Percentiles rank a stretch among this genome's conserved stretches.
Conservation (phyloP, 1,284 basidiomycete species). For the Leccinum cinnamomeum region DNA sequence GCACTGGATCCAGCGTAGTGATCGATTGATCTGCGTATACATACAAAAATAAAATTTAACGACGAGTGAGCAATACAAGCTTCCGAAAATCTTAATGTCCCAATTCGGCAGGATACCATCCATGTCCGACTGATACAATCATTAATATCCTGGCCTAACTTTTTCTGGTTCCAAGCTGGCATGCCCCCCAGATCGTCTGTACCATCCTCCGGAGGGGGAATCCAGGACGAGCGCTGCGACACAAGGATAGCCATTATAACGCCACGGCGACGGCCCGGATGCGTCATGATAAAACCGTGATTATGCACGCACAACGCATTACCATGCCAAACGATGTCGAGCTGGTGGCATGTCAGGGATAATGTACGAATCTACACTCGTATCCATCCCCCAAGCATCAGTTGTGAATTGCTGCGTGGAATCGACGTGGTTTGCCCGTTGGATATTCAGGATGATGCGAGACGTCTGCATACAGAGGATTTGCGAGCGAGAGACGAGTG, state of each 20-base stretch:
- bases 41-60: background rate
- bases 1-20: background rate
- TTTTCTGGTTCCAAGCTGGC: background rate
- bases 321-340: background rate
- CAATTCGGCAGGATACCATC: background rate
- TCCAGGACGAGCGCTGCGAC: background rate
- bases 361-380: conserved; percentile 19
- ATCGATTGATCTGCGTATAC: background rate
- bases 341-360: conserved; percentile 4
- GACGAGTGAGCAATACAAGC: background rate
- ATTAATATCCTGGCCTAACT: background rate
- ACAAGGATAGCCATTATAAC: background rate
- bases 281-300: background rate
- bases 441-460: conserved; percentile 28
- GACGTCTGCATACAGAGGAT: conserved; percentile 11
- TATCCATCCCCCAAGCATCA: conserved; percentile 16
- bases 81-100: background rate
- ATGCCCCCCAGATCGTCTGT: background rate
- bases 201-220: no score
- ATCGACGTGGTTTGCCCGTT: background rate
- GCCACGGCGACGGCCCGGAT: background rate
- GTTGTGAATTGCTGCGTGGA: conserved; percentile 15
- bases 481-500: background rate
- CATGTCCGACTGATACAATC: background rate
- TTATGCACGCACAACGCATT: background rate